Base-by-base conservation (phyloP, 768 basidiomycete species). In the Artomyces pyxidatus region DNA sequence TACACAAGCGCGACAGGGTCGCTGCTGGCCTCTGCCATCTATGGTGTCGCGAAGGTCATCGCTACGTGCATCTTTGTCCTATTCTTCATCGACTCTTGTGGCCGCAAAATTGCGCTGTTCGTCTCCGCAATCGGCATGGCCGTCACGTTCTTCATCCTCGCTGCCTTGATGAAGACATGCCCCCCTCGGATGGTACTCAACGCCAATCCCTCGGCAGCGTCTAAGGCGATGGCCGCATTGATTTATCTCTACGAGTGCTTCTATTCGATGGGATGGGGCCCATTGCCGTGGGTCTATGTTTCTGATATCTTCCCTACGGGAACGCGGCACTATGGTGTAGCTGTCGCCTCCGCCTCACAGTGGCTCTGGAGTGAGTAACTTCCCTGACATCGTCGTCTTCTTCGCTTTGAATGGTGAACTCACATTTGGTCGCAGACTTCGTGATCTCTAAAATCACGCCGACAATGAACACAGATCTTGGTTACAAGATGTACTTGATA, bases 301-400 rank as follows among this genome's bases (percentile, higher is more conserved):
- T 72, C 86, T 5, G 90, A 93, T 62, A 88, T 93, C 57, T 92
- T 92, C 76, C 84, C 85, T 6, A 92, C 86, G 14, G 71, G 88
- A 37, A 89, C 88, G 14, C 71, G 88, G 48, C 84, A 88, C 58
- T 89, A 84, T 57, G 90, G 90, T 30, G 68, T 92, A 19, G 76
- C 86, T 0, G 65, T 80, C 5, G 90, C 83, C 0, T 83, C 83
- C 50, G 79, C 80, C 14, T 80, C 85, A 3, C 90, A 92, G 49
- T 91, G 88, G 88, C 65, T 92, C 9, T 89, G 76, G 75, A 88
- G 83, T 84, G 56, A 46, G 78, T 72, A 14, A 26, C 22, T 23
- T 26, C 28, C 17, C 6, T 3, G 37, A 7, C 32, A 9, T 23
- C 27, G n/a, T n/a, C 29, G 19, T 17, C 16, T 37, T 16, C 27